Base-by-base conservation (phyloP, 140 eudicot genomes). In the Senecio squalidus region DNA sequence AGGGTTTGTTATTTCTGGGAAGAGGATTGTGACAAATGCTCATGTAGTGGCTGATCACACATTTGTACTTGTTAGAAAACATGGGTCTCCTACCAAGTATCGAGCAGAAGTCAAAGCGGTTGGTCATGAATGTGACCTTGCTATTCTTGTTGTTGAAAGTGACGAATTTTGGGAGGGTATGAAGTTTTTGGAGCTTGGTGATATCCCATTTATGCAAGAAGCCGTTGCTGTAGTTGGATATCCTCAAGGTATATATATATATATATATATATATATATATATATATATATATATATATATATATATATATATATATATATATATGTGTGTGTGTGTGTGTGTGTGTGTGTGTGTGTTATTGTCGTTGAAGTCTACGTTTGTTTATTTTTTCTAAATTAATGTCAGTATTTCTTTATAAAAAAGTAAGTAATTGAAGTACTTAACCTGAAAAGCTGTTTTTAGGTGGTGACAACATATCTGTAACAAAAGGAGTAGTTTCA, bases 391-490 rank as follows among this genome's bases (percentile, higher is more conserved):
- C 20, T 41, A 39, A 62, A 16, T 29, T 18, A 47, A 14, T 43
- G 49, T 30, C 29, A 1, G 24, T 46, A 13, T 50, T 54, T 3
- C 9, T 1, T 20, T 43, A 1, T 21, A 36, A 20, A 21, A 38
- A 1, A n/a, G 20, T 13, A 60, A 53, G 23, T 25, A 60, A 58
- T 16, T 18, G 9, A 18, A 56, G 60, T 62, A 44, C 4, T 65
- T 61, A 33, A 26, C 22, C 28, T 27, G 0, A 55, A 45, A 44
- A 46, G 9, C 55, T 74, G 31, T 63, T 60, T 72, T 57, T 70
- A 91, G 98, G 98, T 33, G 98, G 98, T 36, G 98, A 91, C 69
- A 86, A 87, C 73, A 91, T 91, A 22, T 91, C 98, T 67, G 96
- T 91, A 36, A 91, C 98, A 44, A 91, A 91, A 81, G 98, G 98